Base-by-base conservation (phyloP, 2,329 filamentous ascomycete genomes). In the Aphanoascus verrucosus region DNA sequence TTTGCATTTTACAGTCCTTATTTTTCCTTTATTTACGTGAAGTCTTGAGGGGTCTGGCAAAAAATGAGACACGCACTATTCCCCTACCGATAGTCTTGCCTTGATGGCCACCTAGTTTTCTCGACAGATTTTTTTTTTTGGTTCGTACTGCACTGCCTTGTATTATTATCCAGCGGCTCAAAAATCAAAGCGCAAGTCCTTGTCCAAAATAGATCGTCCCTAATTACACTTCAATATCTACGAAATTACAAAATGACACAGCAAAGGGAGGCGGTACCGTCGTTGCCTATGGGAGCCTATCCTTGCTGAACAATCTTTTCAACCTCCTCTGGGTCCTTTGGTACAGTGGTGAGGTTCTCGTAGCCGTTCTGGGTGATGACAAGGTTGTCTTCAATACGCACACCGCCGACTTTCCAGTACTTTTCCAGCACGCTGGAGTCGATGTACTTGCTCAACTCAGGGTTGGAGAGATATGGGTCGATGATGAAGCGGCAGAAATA, bases 401-500 rank as follows among this genome's bases (percentile, higher is more conserved):
- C 88, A 34, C 93, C 93, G 14, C 91, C 93, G 0, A 97, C 88
- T 51, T 84, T 80, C 83, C 89, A 90, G 70, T 93, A 96, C 61
- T 79, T 80, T 11, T 88, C 77, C 38, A 96, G 69, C 1, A 90
- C 85, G 17, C 76, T 71, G 40, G 75, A 72, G 64, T 95, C 82
- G 62, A 96, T 94, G 64, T 82, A 94, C 63, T 84, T 82, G 52
- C 79, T 77, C 63, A 90, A 82, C 46, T 80, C 78, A 0, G 85
- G 81, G 59, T 89, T 82, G 46, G 82, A 76, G 11, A 94, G 74
- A 65, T 85, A 93, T 0, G 88, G 86, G 43, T 84, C 80, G 57
- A 96, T 86, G 59, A 94, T 94, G 65, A 90, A 95, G 17, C 81
- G 79, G 70, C 88, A 94, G 69, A 96, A 96, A 72, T 96, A 96